Evolutionary conservation across 306 rosid species (phyloP), one percentile per base, ranked within the genome.

Genomic region (Lathyrus aphaca): DNA sequence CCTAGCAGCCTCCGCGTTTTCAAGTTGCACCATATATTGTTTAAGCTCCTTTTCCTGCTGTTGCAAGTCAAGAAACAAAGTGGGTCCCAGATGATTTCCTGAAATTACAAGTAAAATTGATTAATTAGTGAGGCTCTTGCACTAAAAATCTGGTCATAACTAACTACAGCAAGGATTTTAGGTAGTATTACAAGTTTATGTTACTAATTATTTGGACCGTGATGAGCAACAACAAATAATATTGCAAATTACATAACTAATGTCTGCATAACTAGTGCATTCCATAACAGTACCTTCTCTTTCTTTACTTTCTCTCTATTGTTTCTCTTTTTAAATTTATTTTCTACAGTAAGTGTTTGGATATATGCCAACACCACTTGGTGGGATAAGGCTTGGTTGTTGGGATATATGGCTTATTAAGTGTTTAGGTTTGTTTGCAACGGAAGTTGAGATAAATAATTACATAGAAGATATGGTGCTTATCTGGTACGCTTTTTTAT

Each of bases 81-180:
- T 78, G 79, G 90, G 74, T 70, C 79, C 87, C 43, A 42, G 84
- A 54, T 77, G 94, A 60, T 74, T 80, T 63, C 97, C 97, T 91
- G 85, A 74, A 60, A 50, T 44, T 19, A 40, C 11, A 12, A 12
- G 68, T 62, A 40, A 62, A 62, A 62, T 19, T 39, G 18, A 62
- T 62, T 12, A 39, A 62, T 62, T 38, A 62, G 29, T 18, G 18
- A 61, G 18, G 30, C 68, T 39, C 50, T 6, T 39, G 16, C 66
- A 62, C 35, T 5, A 62, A 17, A 62, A 62, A 39, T 39, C 35
- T 12, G 50, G 35, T 12, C 35, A 62, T 16, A 62, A 39, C 35
- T 62, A 60, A 60, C 40, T 60, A 16, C 45, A 61, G 16, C 48
- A 61, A 61, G 10, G 48, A 61, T 61, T 4, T 61, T 17, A 5